Percentiles rank a stretch among this genome's conserved stretches.
phyloP scores from a whole-genome alignment of 2,329 filamentous ascomycete genomes.

The Aspergillus arachidicola region DNA sequence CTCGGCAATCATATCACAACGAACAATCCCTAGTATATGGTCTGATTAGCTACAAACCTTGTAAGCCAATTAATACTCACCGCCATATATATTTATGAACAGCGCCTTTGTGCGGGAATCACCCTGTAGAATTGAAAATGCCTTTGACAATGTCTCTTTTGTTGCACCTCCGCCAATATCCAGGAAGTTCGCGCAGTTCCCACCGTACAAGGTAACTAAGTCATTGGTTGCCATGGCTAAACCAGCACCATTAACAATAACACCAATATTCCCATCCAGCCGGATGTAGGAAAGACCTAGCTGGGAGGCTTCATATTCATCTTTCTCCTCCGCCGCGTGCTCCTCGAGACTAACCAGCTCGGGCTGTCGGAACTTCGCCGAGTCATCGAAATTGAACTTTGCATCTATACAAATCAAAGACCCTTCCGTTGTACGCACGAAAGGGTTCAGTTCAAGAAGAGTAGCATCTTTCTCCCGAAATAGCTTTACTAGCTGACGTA shows the following conservation, averaged over 20 bases:
- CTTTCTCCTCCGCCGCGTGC: constrained; percentile 31
- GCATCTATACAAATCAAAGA: constrained; percentile 42
- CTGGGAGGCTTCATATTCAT: constrained; percentile 40
- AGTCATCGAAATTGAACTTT: constrained; percentile 53
- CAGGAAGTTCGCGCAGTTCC: constrained; percentile 36
- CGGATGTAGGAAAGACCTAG: constrained; percentile 34
- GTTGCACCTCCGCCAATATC: constrained; percentile 37
- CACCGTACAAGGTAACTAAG: constrained; percentile 28
- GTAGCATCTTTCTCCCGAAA: constrained; percentile 54
- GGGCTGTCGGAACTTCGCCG: constrained; percentile 46
- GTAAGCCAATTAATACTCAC: constrained; percentile 15
- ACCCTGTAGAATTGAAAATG: constrained; percentile 30
- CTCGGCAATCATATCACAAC: constrained; percentile 56
- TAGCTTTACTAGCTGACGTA: constrained; percentile 34
- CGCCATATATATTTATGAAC: constrained; percentile 59
- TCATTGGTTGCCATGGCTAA: constrained; percentile 41
- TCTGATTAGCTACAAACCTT: background rate
- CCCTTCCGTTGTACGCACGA: constrained; percentile 34
- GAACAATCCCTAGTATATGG: constrained; percentile 46
- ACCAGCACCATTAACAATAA: constrained; percentile 39
- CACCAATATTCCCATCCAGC: constrained; percentile 37
- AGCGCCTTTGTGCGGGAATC: constrained; percentile 39
- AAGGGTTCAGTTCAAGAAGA: constrained; percentile 47
- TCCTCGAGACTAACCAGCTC: constrained; percentile 45
- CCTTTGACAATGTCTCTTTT: constrained; percentile 28